A percentile compares a stretch with the other conserved stretches of the same genome.
These are phyloP conservation scores for Asterophora lycoperdoides DNA, from an alignment of 768 basidiomycete genomes.

Conservation along the genomic window DNA sequence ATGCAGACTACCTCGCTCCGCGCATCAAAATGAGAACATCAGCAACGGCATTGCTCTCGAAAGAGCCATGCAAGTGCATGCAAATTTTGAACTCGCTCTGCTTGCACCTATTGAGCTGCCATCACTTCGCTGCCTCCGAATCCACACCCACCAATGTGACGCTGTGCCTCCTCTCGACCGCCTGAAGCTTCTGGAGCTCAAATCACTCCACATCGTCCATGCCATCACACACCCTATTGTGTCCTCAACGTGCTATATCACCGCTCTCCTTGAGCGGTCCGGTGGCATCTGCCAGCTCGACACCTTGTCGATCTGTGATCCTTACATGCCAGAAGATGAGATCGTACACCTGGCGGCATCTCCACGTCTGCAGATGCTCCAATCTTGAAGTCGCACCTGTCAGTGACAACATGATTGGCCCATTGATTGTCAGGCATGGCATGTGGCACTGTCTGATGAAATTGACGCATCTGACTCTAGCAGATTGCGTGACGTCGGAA, in stretches of 20 bases:
- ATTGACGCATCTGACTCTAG: background rate
- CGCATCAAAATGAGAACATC: background rate
- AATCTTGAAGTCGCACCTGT: background rate
- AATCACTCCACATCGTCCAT: conserved; percentile 1
- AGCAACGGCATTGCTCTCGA: background rate
- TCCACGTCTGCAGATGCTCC: background rate
- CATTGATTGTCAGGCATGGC: background rate
- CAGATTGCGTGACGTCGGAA: background rate
- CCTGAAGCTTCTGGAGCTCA: conserved; percentile 1
- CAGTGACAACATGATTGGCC: background rate
- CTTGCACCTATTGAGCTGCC: conserved; percentile 2
- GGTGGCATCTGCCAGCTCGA: background rate
- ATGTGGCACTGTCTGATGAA: background rate
- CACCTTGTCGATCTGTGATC: conserved; percentile 5
- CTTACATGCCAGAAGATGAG: conserved; percentile 3
- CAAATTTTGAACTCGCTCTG: background rate
- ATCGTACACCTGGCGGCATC: background rate
- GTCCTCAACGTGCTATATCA: background rate
- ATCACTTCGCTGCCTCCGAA: conserved; percentile 5
- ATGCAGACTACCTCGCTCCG: background rate
- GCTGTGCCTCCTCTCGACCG: background rate
- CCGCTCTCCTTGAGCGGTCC: conserved; percentile 7
- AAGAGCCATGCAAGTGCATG: background rate
- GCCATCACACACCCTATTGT: background rate
- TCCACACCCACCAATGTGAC: conserved; percentile 6